These are phyloP conservation scores for Dendrocalamus latiflorus DNA, from an alignment of 202 grass and related monocot genomes.

Conservation along the genomic window DNA sequence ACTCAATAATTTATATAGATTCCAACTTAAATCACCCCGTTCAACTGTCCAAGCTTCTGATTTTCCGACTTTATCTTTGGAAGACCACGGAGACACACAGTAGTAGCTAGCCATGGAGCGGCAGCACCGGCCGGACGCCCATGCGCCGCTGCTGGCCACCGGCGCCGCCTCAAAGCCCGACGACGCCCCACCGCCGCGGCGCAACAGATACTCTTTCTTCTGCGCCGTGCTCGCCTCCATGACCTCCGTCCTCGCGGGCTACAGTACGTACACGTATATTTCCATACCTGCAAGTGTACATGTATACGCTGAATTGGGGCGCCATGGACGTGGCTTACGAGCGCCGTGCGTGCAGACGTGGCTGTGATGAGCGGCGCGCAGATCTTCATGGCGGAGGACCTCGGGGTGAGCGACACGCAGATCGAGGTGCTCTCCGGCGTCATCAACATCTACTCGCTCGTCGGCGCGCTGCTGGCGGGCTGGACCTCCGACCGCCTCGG, in stretches of 20 bases:
- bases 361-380: slow-evolving; percentile 82
- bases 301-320: background rate
- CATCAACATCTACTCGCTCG: slow-evolving; percentile 67
- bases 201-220: slow-evolving; percentile 67
- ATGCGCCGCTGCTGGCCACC: slow-evolving; percentile 27
- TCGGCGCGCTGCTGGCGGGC: slow-evolving; percentile 64
- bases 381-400: slow-evolving; percentile 60
- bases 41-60: too few species aligned
- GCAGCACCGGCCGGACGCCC: background rate
- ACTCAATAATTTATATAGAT: too few species aligned
- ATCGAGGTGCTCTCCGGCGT: slow-evolving; percentile 62
- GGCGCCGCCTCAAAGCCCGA: slow-evolving; percentile 8
- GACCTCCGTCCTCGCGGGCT: slow-evolving; percentile 74
- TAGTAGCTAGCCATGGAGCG: background rate
- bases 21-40: too few species aligned
- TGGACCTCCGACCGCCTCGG: slow-evolving; percentile 74
- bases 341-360: slow-evolving; percentile 39
- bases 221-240: slow-evolving; percentile 75
- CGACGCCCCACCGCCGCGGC: background rate
- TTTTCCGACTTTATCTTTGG: background rate
- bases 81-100: background rate
- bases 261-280: slow-evolving; percentile 35
- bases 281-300: background rate
- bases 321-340: background rate
- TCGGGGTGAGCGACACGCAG: slow-evolving; percentile 67